Conservation (phyloP, 108 stramenopile genomes). For the Discostella stelligeroides region DNA sequence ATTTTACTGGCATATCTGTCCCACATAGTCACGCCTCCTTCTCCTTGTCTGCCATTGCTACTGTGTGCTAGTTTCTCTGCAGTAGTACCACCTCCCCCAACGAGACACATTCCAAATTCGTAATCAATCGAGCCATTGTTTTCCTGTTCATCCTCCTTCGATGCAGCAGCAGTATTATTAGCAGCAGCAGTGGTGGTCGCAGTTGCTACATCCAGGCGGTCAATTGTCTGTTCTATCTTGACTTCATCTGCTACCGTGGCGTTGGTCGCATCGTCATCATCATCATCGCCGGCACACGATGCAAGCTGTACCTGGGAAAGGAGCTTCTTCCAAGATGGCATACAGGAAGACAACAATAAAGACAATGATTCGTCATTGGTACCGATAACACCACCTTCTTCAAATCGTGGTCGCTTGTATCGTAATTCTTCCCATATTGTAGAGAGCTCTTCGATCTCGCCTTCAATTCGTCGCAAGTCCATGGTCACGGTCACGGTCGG, state of each 20-base stretch:
- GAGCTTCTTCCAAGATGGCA: constrained; percentile 40
- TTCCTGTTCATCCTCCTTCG: too few species aligned
- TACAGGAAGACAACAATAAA: background rate
- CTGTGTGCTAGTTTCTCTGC: too few species aligned
- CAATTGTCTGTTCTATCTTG: too few species aligned
- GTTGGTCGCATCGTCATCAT: too few species aligned
- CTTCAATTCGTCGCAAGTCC: constrained; percentile 66
- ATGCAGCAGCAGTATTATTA: background rate
- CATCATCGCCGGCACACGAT: too few species aligned
- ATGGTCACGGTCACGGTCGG: constrained; percentile 20
- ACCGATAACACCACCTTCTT: background rate
- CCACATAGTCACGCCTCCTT: background rate
- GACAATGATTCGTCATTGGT: background rate
- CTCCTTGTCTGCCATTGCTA: too few species aligned
- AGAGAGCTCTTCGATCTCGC: constrained; percentile 44
- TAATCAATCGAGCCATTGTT: too few species aligned
- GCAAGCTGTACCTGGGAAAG: too few species aligned
- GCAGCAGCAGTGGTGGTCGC: background rate
- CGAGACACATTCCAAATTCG: constrained; percentile 21
- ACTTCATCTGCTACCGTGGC: too few species aligned
- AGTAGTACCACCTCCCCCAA: background rate
- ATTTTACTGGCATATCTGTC: constrained; percentile 12
- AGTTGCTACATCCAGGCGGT: too few species aligned
- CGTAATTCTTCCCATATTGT: constrained; percentile 55
- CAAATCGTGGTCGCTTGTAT: constrained; percentile 8